Evolutionary conservation across 805 yeast species (phyloP), one percentile per base, ranked within the genome.

Genomic region (Candida germanica): DNA sequence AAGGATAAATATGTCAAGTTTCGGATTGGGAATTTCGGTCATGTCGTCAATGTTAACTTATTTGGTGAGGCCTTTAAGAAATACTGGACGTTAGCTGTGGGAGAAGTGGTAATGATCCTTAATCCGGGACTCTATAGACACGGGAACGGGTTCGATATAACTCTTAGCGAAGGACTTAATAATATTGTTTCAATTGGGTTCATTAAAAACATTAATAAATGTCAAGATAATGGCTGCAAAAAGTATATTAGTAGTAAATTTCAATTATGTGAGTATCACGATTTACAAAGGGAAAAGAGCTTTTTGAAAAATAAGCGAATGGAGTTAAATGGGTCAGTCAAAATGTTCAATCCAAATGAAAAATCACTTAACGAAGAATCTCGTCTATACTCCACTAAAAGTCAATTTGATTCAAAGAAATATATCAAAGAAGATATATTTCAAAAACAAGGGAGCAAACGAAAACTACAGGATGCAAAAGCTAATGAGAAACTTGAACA

Each of bases 181-280:
- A 67, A 75, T 21, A 61, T 91, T 1, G 35, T 89, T 4, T 95
- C 87, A 48, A 69, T 91, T 36, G 98, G 95, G 0, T 66, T 71
- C 23, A 67, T 87, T 14, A 69, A 72, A 39, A 76, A 86, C 50
- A 71, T 83, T 31, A 94, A 85, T 0, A 64, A 65, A 36, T 91
- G 98, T 55, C 57, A 63, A n/a, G 69, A 71, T 9, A 51, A 62
- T 10, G 74, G 68, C 20, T 59, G 50, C 21, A 10, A 62, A 28
- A 75, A 68, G 21, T 79, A 80, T 11, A 53, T 60, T 13, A 18
- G 34, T 19, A 30, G 29, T 11, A 16, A 31, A 19, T 34, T 29
- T 19, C 36, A 44, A 18, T 37, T 29, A 30, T 44, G 49, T 42
- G 49, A 44, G 10, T 42, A 28, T 14, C 49, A 44, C 34, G 40